These are phyloP conservation scores for Alternaria arborescens DNA, from an alignment of 2,329 filamentous ascomycete genomes.

Conservation along the genomic window DNA sequence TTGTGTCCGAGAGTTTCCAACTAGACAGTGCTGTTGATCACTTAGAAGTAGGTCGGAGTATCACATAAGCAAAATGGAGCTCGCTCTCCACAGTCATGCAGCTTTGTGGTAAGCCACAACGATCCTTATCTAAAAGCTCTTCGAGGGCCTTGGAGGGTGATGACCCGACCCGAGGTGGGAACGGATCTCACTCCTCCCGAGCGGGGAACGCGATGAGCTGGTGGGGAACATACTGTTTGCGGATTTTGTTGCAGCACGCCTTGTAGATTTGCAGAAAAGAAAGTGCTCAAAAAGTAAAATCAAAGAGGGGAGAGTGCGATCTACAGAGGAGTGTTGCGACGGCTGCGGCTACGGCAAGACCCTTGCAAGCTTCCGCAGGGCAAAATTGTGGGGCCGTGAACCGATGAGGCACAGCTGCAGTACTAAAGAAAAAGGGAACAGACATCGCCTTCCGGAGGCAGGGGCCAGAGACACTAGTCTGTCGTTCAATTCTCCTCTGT, in stretches of 20 bases:
- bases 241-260: not conserved
- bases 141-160: not conserved
- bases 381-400: not conserved
- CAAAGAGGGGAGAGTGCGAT: not conserved
- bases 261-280: not conserved
- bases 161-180: not conserved
- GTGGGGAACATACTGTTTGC: not conserved
- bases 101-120: not conserved
- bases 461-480: not conserved
- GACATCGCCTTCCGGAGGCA: not conserved
- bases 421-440: not conserved
- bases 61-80: not conserved
- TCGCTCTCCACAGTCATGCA: not conserved
- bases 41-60: not conserved
- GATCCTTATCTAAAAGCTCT: not conserved
- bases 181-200: not conserved
- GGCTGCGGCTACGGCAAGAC: not conserved
- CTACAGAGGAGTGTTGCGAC: not conserved
- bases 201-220: not conserved
- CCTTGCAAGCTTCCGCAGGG: not conserved
- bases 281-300: not conserved
- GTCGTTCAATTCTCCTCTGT: not conserved
- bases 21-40: not conserved
- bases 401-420: not conserved
- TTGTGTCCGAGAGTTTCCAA: not conserved